A percentile compares a stretch with the other conserved stretches of the same genome.
Conservation (phyloP, 176 grass and related monocot species). For the Chrysopogon serrulatus region DNA sequence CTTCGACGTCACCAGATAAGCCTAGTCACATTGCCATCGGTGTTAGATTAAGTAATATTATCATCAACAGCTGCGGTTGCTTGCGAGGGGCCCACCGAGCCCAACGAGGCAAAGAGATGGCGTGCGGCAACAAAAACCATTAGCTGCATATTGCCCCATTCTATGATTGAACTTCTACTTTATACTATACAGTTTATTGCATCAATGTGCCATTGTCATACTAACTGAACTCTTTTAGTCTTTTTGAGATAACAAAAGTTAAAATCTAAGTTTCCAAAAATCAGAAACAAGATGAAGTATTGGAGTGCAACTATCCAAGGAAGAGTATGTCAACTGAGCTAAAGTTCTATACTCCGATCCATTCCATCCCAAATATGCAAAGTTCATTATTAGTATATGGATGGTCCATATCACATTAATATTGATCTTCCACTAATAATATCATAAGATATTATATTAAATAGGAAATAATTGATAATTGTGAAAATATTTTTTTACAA, state of each 20-base stretch:
- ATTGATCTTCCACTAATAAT: neutral
- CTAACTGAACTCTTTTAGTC: neutral
- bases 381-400: no score
- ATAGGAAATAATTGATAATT: neutral
- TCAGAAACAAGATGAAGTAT: neutral
- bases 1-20: neutral
- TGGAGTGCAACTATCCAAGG: neutral
- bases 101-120: neutral
- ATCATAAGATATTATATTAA: neutral
- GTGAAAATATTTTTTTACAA: no score
- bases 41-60: neutral
- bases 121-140: neutral
- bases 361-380: no score
- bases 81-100: neutral
- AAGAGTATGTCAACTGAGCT: neutral
- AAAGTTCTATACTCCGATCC: neutral
- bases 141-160: neutral
- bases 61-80: slow-evolving; percentile 1
- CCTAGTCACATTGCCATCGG: neutral
- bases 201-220: neutral
- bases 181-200: neutral
- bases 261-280: neutral
- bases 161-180: neutral
- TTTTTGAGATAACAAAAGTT: neutral
- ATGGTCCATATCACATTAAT: neutral